Base-by-base conservation (phyloP, 352 stramenopile genomes). In the Phytophthora ramorum region DNA sequence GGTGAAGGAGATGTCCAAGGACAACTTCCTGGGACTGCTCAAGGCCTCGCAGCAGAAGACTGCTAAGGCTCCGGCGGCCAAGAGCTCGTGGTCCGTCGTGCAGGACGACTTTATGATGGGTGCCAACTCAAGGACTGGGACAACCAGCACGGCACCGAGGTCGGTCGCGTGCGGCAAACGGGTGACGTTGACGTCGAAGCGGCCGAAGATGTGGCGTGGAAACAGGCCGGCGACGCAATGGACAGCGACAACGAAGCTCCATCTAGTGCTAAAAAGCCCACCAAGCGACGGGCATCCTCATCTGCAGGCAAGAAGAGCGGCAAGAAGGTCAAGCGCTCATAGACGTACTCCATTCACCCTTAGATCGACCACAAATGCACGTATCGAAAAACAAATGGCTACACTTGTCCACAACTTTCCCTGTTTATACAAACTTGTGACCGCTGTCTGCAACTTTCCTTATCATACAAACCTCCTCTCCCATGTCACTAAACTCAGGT, bases 71-170 rank as follows among this genome's bases (percentile, higher is more conserved):
- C 41, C 61, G 13, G 22, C 22, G 22, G 32, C 53, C 14, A 92
- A 90, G 75, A 89, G 73, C 54, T 79, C 78, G 46, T 94, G 86
- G 86, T 89, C 84, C 7, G 82, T 95, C n/a, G 78, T 95, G 19
- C 83, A 93, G 64, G 87, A 95, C 63, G 82, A 93, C 56, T 95
- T 87, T 57, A 92, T 95, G 83, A 95, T 95, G 87, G 81, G 72
- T 46, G 87, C 87, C 28, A 95, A 95, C 72, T 93, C 24, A 95
- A 93, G 71, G 87, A 95, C 76, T 95, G 85, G 83, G 85, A 93
- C 57, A 77, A 77, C 45, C 77, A 81, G 28, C 73, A 87, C 65
- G 76, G 78, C 54, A 85, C 62, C 7, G 76, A 87, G 58, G 44
- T 78, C 3, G 78, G 78, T 32, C 74, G 78, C 48, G 71, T 78